A percentile compares a stretch with the other conserved stretches of the same genome.
phyloP scores from a whole-genome alignment of 2,329 filamentous ascomycete species.

The Pyrenophora tritici-repentis region DNA sequence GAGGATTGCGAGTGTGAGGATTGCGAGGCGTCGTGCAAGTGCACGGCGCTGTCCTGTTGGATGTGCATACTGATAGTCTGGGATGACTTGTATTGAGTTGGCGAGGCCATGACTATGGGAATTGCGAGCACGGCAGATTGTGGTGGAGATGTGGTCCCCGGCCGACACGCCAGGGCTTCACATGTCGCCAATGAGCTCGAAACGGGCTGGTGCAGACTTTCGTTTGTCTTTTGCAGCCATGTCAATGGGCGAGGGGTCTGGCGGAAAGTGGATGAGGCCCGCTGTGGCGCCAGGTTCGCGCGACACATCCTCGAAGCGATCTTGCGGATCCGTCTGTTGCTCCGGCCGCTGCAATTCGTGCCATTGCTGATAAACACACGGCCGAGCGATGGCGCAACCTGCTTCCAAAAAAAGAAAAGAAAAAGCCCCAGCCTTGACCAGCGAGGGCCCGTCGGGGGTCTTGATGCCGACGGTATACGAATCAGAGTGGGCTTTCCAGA shows the following conservation, averaged over 20 bases:
- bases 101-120: conserved; percentile 11
- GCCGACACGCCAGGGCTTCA: not conserved
- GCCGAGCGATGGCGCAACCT: not conserved
- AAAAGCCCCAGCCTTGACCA: too few relatives aligned
- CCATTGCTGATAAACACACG: not conserved
- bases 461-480: too few relatives aligned
- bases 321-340: not conserved
- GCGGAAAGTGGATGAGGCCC: conserved; percentile 1
- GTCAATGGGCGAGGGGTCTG: conserved; percentile 2
- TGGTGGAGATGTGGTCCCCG: not conserved
- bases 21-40: conserved; percentile 20
- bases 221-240: not conserved
- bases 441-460: not conserved
- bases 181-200: conserved; percentile 1
- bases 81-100: conserved; percentile 18
- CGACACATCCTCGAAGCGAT: conserved; percentile 10
- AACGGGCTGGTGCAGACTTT: not conserved
- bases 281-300: conserved; percentile 5
- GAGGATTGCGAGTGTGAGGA: conserved; percentile 13
- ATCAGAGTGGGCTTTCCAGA: too few relatives aligned
- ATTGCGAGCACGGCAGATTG: not conserved
- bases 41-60: conserved; percentile 29
- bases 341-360: conserved; percentile 5
- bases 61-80: conserved; percentile 21
- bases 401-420: not conserved